These are phyloP conservation scores for Corylus americana DNA, from an alignment of 306 rosid species.

Conservation along the genomic window DNA sequence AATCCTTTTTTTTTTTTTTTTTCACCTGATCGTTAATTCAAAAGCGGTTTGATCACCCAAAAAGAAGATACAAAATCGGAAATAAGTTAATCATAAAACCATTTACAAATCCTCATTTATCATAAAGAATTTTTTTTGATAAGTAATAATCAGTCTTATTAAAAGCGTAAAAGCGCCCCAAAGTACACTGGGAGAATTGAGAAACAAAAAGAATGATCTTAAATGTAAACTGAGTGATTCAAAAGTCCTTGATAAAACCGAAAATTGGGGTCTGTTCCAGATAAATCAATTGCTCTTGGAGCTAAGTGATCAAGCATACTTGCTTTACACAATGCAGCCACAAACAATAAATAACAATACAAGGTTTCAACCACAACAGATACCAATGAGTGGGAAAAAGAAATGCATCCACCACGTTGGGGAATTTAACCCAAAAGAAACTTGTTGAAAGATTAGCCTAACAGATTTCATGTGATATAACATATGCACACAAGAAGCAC, in stretches of 20 bases:
- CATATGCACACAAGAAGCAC: no score
- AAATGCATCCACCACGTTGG: background rate
- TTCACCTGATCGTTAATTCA: constrained; percentile 53
- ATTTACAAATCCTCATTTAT: background rate
- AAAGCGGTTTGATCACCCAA: constrained; percentile 22
- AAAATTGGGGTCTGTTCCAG: constrained; percentile 5
- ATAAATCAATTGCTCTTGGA: constrained; percentile 9
- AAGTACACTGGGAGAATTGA: no score
- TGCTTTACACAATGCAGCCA: background rate
- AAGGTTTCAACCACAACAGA: background rate
- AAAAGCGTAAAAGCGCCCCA: no score
- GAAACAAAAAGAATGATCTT: background rate
- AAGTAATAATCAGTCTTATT: no score
- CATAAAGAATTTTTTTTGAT: background rate
- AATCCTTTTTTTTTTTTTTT: constrained; percentile 64
- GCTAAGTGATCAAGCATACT: constrained; percentile 15
- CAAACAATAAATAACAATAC: background rate
- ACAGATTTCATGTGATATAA: no score
- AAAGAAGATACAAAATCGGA: constrained; percentile 14
- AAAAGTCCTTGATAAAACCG: constrained; percentile 6
- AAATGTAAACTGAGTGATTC: constrained; percentile 13
- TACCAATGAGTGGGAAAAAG: background rate
- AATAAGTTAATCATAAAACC: constrained; percentile 6
- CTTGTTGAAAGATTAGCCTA: no score
- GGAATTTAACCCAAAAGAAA: no score